phyloP scores from a whole-genome alignment of 306 rosid genomes.

The Luffa acutangula region DNA sequence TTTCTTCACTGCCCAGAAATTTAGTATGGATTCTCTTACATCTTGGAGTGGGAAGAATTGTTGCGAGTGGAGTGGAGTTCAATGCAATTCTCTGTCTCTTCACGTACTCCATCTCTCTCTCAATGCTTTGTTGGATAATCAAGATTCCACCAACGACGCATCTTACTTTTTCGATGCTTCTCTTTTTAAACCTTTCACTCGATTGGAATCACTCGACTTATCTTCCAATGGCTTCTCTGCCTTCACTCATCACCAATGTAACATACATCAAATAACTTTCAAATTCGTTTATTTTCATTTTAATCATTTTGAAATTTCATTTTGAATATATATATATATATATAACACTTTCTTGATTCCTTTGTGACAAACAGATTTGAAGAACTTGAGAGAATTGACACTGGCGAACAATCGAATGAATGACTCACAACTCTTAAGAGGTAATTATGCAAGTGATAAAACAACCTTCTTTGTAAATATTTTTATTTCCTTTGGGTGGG shows the following conservation, averaged over 20 bases:
- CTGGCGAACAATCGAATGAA: not conserved
- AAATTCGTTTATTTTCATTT: not conserved
- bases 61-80: not conserved
- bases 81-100: not conserved
- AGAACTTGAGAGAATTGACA: not conserved
- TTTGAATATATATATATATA: not conserved
- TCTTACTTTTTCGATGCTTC: not conserved
- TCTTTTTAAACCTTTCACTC: not conserved
- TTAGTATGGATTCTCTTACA: not conserved
- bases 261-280: too few species aligned
- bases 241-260: not conserved
- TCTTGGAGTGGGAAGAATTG: conserved; percentile 8
- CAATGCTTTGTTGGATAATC: not conserved
- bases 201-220: not conserved
- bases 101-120: conserved; percentile 4
- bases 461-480: not conserved
- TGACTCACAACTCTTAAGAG: not conserved
- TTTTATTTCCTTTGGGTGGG: too few species aligned
- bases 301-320: not conserved
- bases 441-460: not conserved
- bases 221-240: not conserved
- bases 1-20: not conserved
- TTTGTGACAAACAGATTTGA: not conserved
- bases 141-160: not conserved
- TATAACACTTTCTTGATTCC: not conserved